Conservation (phyloP, 108 stramenopile genomes). For the Chaetoceros tenuissimus region DNA sequence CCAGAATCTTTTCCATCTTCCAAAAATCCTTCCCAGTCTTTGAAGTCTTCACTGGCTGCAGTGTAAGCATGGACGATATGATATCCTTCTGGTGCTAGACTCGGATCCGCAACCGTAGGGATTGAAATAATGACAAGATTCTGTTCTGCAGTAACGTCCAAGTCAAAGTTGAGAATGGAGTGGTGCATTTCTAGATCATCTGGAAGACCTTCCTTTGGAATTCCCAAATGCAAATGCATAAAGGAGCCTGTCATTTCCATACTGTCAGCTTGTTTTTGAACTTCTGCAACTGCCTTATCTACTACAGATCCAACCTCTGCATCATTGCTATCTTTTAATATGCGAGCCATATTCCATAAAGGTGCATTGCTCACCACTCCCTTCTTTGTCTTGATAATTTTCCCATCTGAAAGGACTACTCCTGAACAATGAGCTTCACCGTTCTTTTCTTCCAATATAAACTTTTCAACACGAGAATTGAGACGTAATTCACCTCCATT, state of each 20-base stretch:
- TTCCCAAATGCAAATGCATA: constrained; percentile 87
- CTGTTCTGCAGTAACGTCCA: constrained; percentile 63
- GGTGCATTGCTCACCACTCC: constrained; percentile 85
- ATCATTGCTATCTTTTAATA: constrained; percentile 47
- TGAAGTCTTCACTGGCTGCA: constrained; percentile 76
- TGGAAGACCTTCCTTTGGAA: constrained; percentile 62
- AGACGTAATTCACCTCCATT: constrained; percentile 38
- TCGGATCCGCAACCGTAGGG: constrained; percentile 78
- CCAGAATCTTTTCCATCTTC: constrained; percentile 34
- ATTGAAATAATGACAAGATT: constrained; percentile 81
- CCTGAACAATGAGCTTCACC: constrained; percentile 45
- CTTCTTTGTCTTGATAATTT: constrained; percentile 38
- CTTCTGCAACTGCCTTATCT: constrained; percentile 24
- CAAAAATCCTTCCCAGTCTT: constrained; percentile 55
- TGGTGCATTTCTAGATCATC: constrained; percentile 76
- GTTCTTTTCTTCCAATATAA: constrained; percentile 55
- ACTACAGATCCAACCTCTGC: neutral
- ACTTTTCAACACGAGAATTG: constrained; percentile 36
- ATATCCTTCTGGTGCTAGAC: constrained; percentile 78
- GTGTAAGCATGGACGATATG: constrained; percentile 87
- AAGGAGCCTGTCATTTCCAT: constrained; percentile 75
- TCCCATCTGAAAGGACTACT: constrained; percentile 53
- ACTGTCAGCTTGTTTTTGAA: constrained; percentile 41
- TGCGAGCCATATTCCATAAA: constrained; percentile 73
- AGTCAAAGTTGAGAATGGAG: constrained; percentile 60